Base-by-base conservation (phyloP, 805 yeast genomes). In the Saccharomycopsis amapae region DNA sequence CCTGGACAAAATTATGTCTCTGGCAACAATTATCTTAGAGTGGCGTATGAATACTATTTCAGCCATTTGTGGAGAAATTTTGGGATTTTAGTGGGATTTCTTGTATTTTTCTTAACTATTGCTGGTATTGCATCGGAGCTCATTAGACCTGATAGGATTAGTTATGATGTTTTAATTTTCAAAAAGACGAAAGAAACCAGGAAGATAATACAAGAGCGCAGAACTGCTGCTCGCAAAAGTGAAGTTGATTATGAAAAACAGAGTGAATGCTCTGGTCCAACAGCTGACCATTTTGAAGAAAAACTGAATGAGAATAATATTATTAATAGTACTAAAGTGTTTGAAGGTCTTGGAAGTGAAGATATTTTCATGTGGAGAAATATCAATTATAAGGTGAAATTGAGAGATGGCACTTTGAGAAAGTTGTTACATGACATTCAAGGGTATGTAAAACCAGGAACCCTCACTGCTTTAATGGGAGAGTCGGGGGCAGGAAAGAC, bases 21-120 rank as follows among this genome's bases (percentile, higher is more conserved):
- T 25, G 95, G 95, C 54, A 76, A 78, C 52, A 62, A 60, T 32
- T 85, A 81, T 57, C 53, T 85, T 46, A 50, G 51, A 4, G 55
- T 55, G 2, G 59, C 78, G 6, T 85, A 62, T 61, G 58, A 62
- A 35, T 86, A 80, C 66, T 58, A 58, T 17, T 76, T 71, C 56
- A 52, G 61, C 19, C 85, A 86, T 61, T 71, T 74, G 42, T 86
- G 95, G 95, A 78, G 95, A 67, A 83, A 86, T 60, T 69, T 81
- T 47, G 95, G 88, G 57, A 75, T 81, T 49, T 49, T 75, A 49
- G 58, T 78, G 56, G 85, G 74, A 2, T 80, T 69, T 56, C 61
- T 69, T 45, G 51, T 67, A 3, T 71, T 42, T 23, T 55, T 55
- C 38, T 15, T 53, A 24, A 23, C 23, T 10, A 24, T 58, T 10